Conservation (phyloP, 202 grass and related monocot genomes). For the Bolboschoenoplectus hybrid region DNA sequence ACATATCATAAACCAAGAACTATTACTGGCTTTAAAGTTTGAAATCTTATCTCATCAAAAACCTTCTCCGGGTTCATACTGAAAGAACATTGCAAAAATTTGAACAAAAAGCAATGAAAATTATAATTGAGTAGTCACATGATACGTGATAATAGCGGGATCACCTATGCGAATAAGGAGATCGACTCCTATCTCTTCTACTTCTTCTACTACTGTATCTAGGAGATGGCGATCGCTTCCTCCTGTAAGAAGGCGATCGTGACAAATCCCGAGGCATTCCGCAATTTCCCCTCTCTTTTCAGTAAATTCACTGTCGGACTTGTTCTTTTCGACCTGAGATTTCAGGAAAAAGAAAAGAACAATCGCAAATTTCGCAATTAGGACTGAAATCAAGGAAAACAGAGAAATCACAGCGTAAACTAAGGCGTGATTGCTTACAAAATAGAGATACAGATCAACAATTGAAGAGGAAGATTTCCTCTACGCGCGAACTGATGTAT, state of each 20-base stretch:
- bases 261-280: constrained; percentile 39
- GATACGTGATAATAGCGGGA: constrained; percentile 31
- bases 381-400: not conserved
- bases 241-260: constrained; percentile 39
- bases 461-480: not conserved
- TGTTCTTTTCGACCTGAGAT: constrained; percentile 8
- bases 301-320: not conserved
- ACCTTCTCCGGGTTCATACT: not conserved
- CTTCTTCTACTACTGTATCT: constrained; percentile 40
- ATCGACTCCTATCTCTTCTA: constrained; percentile 41
- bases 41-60: not conserved
- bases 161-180: constrained; percentile 43
- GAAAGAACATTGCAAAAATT: not conserved
- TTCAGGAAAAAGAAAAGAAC: not conserved
- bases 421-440: not conserved
- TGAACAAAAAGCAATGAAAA: not conserved
- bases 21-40: not conserved
- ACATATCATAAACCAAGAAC: not conserved
- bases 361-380: not conserved
- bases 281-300: constrained; percentile 16
- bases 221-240: constrained; percentile 39
- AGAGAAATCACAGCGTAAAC: not conserved
- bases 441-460: not conserved
- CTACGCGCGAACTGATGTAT: not conserved
- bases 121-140: not conserved